Evolutionary conservation across 129 eudicot genomes (phyloP).

Genomic region (Flaveria ramosissima): DNA sequence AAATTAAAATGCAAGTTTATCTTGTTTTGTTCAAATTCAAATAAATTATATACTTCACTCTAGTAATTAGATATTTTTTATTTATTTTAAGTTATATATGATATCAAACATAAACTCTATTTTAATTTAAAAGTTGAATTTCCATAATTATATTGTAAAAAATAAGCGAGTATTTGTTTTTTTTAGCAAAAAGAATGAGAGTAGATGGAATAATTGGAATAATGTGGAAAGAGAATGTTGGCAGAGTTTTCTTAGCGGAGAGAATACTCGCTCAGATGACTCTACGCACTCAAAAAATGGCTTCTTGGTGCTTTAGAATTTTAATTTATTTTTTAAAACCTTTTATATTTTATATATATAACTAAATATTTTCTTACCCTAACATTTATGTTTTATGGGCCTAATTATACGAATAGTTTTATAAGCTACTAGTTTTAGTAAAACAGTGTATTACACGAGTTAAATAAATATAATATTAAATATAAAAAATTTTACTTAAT

Average conservation of each 20-base stretch:
- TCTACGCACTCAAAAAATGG: neutral
- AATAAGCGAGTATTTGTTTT: neutral
- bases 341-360: neutral
- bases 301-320: neutral
- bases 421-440: no score
- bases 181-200: neutral
- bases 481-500: no score
- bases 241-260: constrained; percentile 31
- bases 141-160: constrained; percentile 12
- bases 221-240: constrained; percentile 22
- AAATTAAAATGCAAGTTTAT: no score
- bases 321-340: neutral
- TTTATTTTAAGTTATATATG: no score
- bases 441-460: no score
- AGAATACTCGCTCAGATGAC: constrained; percentile 25
- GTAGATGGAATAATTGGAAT: constrained; percentile 20
- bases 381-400: no score
- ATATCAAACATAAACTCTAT: neutral
- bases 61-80: no score
- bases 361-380: no score
- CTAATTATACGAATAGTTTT: no score
- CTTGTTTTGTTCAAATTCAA: neutral
- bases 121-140: neutral
- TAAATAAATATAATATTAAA: no score
- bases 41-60: neutral